Percentiles rank a stretch among this genome's conserved stretches.
Conservation (phyloP, 1,139 yeast species). For the Kurtzmaniella quercitrusa region DNA sequence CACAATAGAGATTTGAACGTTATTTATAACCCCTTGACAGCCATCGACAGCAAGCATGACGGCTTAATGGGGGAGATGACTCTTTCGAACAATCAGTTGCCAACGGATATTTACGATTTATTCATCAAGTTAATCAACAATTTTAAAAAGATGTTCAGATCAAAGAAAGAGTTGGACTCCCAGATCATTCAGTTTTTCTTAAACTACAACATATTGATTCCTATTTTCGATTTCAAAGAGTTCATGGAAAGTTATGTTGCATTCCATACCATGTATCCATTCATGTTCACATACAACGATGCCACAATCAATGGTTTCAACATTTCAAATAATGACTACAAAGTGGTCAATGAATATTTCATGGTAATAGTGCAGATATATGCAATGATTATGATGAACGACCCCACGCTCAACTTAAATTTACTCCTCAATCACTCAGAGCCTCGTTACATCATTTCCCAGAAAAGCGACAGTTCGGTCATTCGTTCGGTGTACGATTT, state of each 20-base stretch:
- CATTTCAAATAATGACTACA: constrained; percentile 49
- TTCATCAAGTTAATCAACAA: constrained; percentile 44
- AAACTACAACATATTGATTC: constrained; percentile 54
- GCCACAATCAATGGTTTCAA: constrained; percentile 48
- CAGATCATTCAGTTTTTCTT: constrained; percentile 51
- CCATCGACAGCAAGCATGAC: constrained; percentile 18
- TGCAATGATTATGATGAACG: constrained; percentile 46
- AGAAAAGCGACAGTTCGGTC: constrained; percentile 15
- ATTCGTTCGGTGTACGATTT: constrained; percentile 41
- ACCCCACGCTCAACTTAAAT: constrained; percentile 42
- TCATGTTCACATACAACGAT: constrained; percentile 47
- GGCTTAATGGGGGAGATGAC: constrained; percentile 14
- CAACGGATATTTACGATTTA: constrained; percentile 41
- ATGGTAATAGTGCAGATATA: constrained; percentile 43
- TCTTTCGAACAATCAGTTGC: constrained; percentile 24
- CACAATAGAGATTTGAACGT: constrained; percentile 40
- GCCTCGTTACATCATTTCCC: constrained; percentile 27
- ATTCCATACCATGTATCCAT: constrained; percentile 54
- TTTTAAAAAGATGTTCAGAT: constrained; percentile 40
- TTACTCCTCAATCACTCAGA: constrained; percentile 35
- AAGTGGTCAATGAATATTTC: constrained; percentile 47
- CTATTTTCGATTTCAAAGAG: constrained; percentile 55
- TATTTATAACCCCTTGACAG: constrained; percentile 42
- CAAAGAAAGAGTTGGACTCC: constrained; percentile 47
- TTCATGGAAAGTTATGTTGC: constrained; percentile 57